Percentiles rank a stretch among this genome's conserved stretches.
Evolutionary conservation across 2,329 filamentous ascomycete species (phyloP).

Genomic region (Mycosphaerella arachidis): DNA sequence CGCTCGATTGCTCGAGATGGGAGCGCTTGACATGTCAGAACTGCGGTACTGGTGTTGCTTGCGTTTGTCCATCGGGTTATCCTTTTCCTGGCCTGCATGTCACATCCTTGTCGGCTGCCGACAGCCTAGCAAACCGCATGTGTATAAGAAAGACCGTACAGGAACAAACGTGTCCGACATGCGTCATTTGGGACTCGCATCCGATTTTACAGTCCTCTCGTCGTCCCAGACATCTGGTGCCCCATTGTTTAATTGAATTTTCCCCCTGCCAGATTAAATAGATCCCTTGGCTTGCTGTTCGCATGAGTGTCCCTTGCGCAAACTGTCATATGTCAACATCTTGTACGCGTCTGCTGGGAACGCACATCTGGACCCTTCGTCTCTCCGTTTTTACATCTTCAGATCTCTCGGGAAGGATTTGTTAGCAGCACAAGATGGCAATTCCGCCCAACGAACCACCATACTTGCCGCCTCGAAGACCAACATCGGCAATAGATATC

Average conservation of each 20-base stretch:
- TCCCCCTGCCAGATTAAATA: background rate
- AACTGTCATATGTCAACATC: background rate
- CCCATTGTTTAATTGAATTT: background rate
- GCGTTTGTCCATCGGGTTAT: slow-evolving; percentile 3
- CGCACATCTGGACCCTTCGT: background rate
- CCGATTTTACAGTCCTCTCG: background rate
- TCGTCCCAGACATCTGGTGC: background rate
- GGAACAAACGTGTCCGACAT: slow-evolving; percentile 2
- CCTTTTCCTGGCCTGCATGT: slow-evolving; percentile 4
- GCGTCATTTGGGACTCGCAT: slow-evolving; percentile 2
- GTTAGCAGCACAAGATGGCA: background rate
- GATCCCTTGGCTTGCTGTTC: background rate
- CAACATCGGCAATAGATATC: slow-evolving; percentile 17
- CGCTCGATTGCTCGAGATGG: background rate
- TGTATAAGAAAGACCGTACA: background rate
- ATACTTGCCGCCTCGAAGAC: slow-evolving; percentile 15
- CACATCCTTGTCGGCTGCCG: slow-evolving; percentile 5
- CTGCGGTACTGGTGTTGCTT: slow-evolving; percentile 8
- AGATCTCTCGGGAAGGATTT: background rate
- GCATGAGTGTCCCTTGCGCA: background rate
- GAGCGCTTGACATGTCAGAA: background rate
- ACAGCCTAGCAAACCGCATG: slow-evolving; percentile 9
- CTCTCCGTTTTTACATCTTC: background rate
- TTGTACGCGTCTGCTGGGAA: background rate
- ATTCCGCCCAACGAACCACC: slow-evolving; percentile 1